phyloP scores from a whole-genome alignment of 2,329 filamentous ascomycete genomes.

The Periconia sp. region DNA sequence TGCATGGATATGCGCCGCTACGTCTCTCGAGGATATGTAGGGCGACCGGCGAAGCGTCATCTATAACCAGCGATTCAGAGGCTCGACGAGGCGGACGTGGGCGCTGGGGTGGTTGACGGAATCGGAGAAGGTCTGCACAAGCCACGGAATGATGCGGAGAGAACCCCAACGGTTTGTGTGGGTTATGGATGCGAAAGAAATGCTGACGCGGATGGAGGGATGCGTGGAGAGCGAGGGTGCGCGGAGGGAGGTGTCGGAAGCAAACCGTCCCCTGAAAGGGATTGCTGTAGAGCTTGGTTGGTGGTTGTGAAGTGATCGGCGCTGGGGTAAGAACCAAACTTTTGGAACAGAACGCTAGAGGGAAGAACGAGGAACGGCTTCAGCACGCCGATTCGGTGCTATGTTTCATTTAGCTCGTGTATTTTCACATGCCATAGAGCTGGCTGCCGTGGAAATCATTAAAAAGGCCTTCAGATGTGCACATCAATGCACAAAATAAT shows the following conservation, averaged over 20 bases:
- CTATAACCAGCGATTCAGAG: constrained; percentile 29
- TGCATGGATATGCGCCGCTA: constrained; percentile 45
- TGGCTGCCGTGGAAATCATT: not conserved
- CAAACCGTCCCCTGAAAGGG: not conserved
- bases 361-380: not conserved
- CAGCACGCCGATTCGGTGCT: not conserved
- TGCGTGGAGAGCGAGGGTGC: not conserved
- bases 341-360: not conserved
- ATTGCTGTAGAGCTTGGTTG: not conserved
- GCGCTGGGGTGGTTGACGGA: not conserved
- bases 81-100: constrained; percentile 11
- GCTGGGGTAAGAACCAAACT: not conserved
- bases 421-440: not conserved
- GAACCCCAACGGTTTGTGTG: not conserved
- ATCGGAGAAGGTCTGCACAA: constrained; percentile 20
- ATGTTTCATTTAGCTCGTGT: not conserved
- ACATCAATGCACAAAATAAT: not conserved
- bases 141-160: constrained; percentile 13
- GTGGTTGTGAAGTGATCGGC: not conserved
- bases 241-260: not conserved
- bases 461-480: too few relatives aligned
- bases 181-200: not conserved
- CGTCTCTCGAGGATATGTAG: constrained; percentile 17
- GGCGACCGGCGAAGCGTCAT: constrained; percentile 39
- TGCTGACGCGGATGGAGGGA: not conserved